Percentiles rank a stretch among this genome's conserved stretches.
Conservation (phyloP, 1,139 yeast species). For the Kurtzmaniella quercitrusa region DNA sequence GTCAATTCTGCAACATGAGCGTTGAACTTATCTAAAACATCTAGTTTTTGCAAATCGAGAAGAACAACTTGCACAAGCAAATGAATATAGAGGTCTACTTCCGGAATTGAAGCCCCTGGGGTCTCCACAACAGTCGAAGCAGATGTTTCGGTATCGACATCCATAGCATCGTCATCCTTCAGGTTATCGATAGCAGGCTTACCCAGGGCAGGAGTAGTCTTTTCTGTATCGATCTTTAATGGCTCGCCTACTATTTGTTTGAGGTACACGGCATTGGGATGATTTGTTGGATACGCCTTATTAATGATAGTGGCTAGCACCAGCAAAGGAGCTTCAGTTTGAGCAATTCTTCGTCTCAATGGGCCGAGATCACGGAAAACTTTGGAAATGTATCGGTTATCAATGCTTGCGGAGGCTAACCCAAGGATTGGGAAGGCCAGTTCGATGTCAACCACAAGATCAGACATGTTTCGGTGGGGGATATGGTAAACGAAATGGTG, state of each 20-base stretch:
- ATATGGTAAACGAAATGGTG: neutral
- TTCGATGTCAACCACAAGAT: constrained; percentile 41
- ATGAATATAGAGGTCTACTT: constrained; percentile 76
- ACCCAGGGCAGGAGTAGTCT: neutral
- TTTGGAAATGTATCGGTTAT: constrained; percentile 82
- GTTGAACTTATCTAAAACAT: constrained; percentile 50
- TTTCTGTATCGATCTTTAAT: constrained; percentile 2
- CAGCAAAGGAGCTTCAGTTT: constrained; percentile 21
- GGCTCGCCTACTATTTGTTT: constrained; percentile 27
- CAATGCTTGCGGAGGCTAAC: constrained; percentile 73
- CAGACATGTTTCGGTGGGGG: constrained; percentile 2
- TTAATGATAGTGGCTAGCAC: constrained; percentile 53
- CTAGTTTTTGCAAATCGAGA: constrained; percentile 55
- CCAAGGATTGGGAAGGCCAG: constrained; percentile 52
- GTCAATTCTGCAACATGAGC: constrained; percentile 51
- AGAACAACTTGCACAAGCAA: constrained; percentile 73
- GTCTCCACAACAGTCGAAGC: constrained; percentile 7
- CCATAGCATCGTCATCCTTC: constrained; percentile 19
- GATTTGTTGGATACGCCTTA: constrained; percentile 47
- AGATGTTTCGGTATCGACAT: constrained; percentile 8
- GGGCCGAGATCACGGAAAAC: constrained; percentile 80
- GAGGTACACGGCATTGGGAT: constrained; percentile 41
- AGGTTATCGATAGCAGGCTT: constrained; percentile 19
- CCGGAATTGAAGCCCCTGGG: constrained; percentile 49
- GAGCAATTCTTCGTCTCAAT: constrained; percentile 61